phyloP scores from a whole-genome alignment of 768 basidiomycete genomes.

The Podaxis rugospora region DNA sequence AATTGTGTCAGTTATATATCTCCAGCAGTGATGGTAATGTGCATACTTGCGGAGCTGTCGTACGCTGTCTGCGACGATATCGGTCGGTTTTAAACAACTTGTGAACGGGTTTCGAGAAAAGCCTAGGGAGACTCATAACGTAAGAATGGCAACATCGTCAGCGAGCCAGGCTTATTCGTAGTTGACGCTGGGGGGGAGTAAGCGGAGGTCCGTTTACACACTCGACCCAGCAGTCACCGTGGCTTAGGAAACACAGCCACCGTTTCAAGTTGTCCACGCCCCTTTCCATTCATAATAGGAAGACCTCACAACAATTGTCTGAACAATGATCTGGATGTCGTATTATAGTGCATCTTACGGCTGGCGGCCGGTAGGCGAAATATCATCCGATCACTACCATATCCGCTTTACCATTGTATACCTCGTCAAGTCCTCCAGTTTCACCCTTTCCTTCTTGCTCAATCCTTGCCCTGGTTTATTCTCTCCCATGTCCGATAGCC shows the following conservation, averaged over 20 bases:
- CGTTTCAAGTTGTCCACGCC: too few relatives aligned
- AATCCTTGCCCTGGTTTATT: conserved; percentile 31
- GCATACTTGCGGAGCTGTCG: not conserved
- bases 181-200: too few relatives aligned
- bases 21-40: not conserved
- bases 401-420: conserved; percentile 97
- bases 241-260: too few relatives aligned
- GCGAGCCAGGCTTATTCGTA: not conserved
- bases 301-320: too few relatives aligned
- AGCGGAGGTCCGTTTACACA: too few relatives aligned
- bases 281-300: too few relatives aligned
- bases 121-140: not conserved
- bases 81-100: not conserved
- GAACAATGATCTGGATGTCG: too few relatives aligned
- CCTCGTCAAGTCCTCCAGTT: conserved; percentile 84
- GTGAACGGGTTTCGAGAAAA: not conserved
- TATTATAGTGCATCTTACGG: too few relatives aligned
- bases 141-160: not conserved
- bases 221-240: too few relatives aligned
- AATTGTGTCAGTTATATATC: not conserved
- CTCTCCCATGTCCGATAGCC: conserved; percentile 73
- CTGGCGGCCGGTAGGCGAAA: not conserved
- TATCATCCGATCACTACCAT: conserved; percentile 36
- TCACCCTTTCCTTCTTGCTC: conserved; percentile 57
- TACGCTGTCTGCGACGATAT: not conserved